Percentiles rank a stretch among this genome's conserved stretches.
phyloP scores from a whole-genome alignment of 192 early-diverging fungal genomes.

The Rhizophagus clarus region DNA sequence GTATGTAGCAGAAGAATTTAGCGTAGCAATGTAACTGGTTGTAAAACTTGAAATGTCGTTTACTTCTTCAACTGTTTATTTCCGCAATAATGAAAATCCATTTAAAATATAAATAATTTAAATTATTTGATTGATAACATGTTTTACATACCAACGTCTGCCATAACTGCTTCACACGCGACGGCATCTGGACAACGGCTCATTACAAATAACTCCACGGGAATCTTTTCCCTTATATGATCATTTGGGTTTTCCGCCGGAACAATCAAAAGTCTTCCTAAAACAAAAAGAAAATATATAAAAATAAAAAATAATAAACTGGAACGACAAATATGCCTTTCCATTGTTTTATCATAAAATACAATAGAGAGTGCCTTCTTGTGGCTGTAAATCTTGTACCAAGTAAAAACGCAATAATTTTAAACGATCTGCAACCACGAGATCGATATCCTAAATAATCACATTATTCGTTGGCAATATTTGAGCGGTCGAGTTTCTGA shows the following conservation, averaged over 20 bases:
- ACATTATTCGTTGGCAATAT: no score
- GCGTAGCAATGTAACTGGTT: slow-evolving; percentile 49
- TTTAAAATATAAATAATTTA: not conserved
- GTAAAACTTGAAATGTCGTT: slow-evolving; percentile 48
- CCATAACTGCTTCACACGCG: slow-evolving; percentile 50
- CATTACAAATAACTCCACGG: slow-evolving; percentile 69
- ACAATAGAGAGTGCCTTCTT: no score
- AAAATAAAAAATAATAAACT: not conserved
- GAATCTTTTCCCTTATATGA: slow-evolving; percentile 32
- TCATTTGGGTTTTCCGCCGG: not conserved
- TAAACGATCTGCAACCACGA: no score
- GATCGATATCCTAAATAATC: no score
- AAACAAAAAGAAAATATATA: not conserved
- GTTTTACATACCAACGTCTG: slow-evolving; percentile 26
- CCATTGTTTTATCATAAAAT: not conserved
- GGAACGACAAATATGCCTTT: not conserved
- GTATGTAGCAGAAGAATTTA: slow-evolving; percentile 39
- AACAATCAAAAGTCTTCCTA: not conserved
- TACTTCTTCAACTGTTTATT: slow-evolving; percentile 39
- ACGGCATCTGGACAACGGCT: slow-evolving; percentile 64
- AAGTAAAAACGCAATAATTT: no score
- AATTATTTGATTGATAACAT: not conserved
- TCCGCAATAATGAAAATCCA: not conserved
- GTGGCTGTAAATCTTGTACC: no score
- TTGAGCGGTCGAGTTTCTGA: no score